A percentile compares a stretch with the other conserved stretches of the same genome.
phyloP scores from a whole-genome alignment of 1,284 basidiomycete species.

The Apiotrichum akiyoshidainum region DNA sequence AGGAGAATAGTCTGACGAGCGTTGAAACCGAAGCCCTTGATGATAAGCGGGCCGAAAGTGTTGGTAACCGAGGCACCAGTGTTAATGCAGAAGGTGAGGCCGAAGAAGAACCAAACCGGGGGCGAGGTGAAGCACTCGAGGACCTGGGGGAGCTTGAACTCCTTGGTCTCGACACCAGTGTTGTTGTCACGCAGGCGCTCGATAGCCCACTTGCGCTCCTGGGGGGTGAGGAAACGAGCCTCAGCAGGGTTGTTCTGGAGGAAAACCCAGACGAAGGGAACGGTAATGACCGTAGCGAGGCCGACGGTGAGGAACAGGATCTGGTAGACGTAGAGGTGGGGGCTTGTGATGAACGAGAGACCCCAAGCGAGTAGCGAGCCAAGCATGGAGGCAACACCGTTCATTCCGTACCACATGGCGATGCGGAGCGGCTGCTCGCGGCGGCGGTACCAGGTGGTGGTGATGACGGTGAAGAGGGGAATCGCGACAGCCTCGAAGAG shows the following conservation, averaged over 20 bases:
- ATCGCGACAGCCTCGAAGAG: conserved; percentile 49
- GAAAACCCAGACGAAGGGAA: conserved; percentile 33
- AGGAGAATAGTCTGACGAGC: conserved; percentile 35
- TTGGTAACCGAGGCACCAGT: conserved; percentile 33
- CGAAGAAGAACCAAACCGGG: conserved; percentile 32
- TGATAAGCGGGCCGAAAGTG: conserved; percentile 45
- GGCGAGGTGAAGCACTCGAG: conserved; percentile 38
- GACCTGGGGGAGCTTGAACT: conserved; percentile 44
- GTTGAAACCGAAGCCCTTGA: conserved; percentile 40
- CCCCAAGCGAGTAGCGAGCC: conserved; percentile 35
- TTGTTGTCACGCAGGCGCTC: conserved; percentile 49
- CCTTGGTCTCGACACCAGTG: conserved; percentile 33
- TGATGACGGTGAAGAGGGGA: conserved; percentile 50
- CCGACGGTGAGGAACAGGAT: conserved; percentile 48
- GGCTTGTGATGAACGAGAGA: conserved; percentile 26
- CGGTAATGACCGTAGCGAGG: conserved; percentile 45
- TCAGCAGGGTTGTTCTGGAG: conserved; percentile 43
- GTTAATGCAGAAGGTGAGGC: conserved; percentile 33
- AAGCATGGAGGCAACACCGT: conserved; percentile 26
- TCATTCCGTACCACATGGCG: conserved; percentile 34
- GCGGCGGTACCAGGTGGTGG: conserved; percentile 50
- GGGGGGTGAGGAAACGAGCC: conserved; percentile 38
- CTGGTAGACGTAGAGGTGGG: conserved; percentile 29
- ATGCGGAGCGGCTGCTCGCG: conserved; percentile 46
- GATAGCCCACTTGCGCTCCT: conserved; percentile 40